Evolutionary conservation across 1,284 basidiomycete species (phyloP).

Genomic region (Somion occarium): DNA sequence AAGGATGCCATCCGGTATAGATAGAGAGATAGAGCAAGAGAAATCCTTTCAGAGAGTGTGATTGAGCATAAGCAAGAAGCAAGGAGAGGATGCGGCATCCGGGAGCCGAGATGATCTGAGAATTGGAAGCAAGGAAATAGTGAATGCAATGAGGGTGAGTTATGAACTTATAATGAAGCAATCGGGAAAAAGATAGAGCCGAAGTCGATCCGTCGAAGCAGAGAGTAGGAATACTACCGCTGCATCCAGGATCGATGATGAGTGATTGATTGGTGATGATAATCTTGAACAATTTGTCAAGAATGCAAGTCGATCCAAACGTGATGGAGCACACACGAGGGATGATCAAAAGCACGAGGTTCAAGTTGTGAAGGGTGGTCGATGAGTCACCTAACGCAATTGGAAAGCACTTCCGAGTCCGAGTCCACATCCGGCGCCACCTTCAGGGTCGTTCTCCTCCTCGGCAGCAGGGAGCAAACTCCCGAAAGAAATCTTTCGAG

Average conservation of each 20-base stretch:
- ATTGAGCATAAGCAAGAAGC: not conserved
- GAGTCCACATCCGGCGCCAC: constrained; percentile 22
- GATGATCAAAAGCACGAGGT: no score
- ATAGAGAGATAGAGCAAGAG: not conserved
- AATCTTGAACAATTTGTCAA: no score
- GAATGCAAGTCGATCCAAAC: no score
- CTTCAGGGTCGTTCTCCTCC: constrained; percentile 23
- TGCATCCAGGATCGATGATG: no score
- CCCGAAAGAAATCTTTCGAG: constrained; percentile 47
- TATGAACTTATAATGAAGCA: not conserved
- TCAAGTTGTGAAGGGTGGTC: no score
- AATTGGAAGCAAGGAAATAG: not conserved
- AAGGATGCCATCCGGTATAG: not conserved
- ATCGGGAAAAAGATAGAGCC: no score
- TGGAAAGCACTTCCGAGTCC: constrained; percentile 59
- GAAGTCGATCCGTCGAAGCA: no score
- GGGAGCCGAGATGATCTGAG: no score
- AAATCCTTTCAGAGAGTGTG: not conserved
- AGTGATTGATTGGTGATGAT: not conserved
- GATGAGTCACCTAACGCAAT: constrained; percentile 38
- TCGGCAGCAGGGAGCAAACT: constrained; percentile 33
- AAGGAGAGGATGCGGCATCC: not conserved
- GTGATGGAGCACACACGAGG: no score
- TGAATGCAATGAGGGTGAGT: not conserved
- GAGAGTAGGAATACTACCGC: not conserved